phyloP scores from a whole-genome alignment of 148 eudicot species.

The Fagopyrum tataricum region DNA sequence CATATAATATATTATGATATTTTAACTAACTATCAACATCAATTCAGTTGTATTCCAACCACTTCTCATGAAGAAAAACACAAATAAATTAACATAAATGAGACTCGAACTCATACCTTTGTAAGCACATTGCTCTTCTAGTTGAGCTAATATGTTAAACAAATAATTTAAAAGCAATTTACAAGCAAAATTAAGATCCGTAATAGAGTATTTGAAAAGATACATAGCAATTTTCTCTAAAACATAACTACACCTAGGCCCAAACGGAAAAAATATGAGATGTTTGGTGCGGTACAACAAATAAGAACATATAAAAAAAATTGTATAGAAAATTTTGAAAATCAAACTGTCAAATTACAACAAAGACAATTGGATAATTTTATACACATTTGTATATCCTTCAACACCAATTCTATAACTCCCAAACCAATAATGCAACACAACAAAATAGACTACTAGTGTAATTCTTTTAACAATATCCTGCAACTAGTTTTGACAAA shows the following conservation, averaged over 20 bases:
- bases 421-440: not conserved
- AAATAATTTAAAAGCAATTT: too few species aligned
- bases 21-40: too few species aligned
- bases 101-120: too few species aligned
- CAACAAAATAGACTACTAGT: not conserved
- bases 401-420: not conserved
- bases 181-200: too few species aligned
- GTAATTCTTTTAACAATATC: not conserved
- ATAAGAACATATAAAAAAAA: not conserved
- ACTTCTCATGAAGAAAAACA: too few species aligned
- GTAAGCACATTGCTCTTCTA: too few species aligned
- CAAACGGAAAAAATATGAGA: not conserved
- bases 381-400: not conserved
- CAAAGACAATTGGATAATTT: not conserved
- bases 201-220: too few species aligned
- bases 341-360: not conserved
- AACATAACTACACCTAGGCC: not conserved
- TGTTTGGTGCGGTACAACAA: not conserved
- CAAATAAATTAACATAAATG: too few species aligned
- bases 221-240: too few species aligned
- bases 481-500: not conserved
- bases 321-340: not conserved
- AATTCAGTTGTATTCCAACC: too few species aligned
- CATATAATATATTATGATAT: too few species aligned
- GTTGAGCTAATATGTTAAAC: too few species aligned